phyloP scores from a whole-genome alignment of 257 asterid genomes.

The Nicotiana otophora region DNA sequence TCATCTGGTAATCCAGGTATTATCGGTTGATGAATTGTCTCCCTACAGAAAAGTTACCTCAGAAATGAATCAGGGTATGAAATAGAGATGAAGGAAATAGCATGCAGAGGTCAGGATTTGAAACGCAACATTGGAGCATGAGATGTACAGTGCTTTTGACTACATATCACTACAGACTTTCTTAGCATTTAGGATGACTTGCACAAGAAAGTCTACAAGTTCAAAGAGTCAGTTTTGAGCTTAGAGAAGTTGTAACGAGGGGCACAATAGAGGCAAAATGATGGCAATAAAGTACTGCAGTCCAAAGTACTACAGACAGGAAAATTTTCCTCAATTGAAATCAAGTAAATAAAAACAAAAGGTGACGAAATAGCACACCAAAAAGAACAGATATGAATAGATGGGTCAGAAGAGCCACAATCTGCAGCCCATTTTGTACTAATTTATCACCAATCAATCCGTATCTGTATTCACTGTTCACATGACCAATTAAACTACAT shows the following conservation, averaged over 20 bases:
- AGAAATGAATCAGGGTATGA: not conserved
- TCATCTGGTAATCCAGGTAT: conserved; percentile 11
- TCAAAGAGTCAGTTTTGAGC: not conserved
- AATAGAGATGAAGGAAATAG: not conserved
- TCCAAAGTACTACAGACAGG: not conserved
- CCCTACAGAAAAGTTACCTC: not conserved
- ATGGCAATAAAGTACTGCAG: not conserved
- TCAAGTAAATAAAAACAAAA: not conserved
- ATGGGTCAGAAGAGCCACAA: not conserved
- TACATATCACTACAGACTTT: not conserved
- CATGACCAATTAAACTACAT: not conserved
- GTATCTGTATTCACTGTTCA: not conserved
- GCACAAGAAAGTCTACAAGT: not conserved
- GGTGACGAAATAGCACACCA: not conserved
- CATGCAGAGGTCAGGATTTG: not conserved
- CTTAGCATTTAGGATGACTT: not conserved
- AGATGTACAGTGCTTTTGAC: not conserved
- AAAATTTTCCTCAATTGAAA: not conserved
- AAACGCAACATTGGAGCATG: not conserved
- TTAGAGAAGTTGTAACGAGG: not conserved
- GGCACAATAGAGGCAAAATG: not conserved
- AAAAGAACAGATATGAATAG: not conserved
- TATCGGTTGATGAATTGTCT: not conserved
- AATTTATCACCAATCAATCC: not conserved
- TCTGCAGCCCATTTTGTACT: not conserved